These are phyloP conservation scores for Metrosideros polymorpha DNA, from an alignment of 441 rosid genomes.

Conservation along the genomic window DNA sequence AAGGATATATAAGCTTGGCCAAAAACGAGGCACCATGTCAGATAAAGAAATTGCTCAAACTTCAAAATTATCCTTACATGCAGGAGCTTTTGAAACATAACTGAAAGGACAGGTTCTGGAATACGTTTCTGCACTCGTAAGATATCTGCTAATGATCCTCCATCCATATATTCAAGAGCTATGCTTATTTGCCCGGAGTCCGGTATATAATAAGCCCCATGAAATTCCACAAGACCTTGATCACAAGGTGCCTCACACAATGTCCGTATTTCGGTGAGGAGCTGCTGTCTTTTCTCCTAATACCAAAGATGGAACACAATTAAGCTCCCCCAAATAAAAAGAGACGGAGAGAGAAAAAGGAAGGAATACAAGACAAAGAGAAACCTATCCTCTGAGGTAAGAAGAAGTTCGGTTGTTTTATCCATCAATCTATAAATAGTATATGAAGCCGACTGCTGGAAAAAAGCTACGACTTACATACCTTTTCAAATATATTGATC, in stretches of 20 bases:
- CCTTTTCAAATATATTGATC: conserved; percentile 89
- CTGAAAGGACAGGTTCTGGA: conserved; percentile 84
- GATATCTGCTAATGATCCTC: conserved; percentile 85
- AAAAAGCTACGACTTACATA: conserved; percentile 1
- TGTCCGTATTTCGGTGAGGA: conserved; percentile 81
- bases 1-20: background rate
- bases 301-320: background rate
- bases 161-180: conserved; percentile 95
- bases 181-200: conserved; percentile 90
- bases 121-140: conserved; percentile 46
- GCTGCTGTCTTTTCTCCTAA: conserved; percentile 92
- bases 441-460: background rate
- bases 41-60: background rate
- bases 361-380: background rate
- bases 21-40: background rate
- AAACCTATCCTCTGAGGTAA: background rate
- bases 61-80: conserved; percentile 32
- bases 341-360: background rate
- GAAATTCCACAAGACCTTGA: conserved; percentile 87
- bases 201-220: conserved; percentile 85
- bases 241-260: conserved; percentile 87
- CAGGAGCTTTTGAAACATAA: conserved; percentile 73
- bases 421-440: background rate
- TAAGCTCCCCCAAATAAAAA: background rate
- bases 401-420: background rate